A percentile compares a stretch with the other conserved stretches of the same genome.
phyloP scores from a whole-genome alignment of 331 rosid species.

The Prunus yedoensis region DNA sequence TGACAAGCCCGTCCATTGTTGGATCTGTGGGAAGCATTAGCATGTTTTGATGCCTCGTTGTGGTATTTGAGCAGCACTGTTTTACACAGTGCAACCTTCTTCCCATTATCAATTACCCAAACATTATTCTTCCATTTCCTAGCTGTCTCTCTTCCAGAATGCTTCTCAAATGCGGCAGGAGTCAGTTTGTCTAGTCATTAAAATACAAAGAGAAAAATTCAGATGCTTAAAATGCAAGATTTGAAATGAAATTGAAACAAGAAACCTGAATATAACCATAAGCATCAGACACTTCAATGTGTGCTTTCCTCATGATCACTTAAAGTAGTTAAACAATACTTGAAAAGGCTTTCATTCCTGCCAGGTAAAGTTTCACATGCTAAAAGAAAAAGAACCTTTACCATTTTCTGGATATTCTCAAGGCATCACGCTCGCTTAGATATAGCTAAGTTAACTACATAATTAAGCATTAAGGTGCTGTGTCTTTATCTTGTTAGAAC shows the following conservation, averaged over 20 bases:
- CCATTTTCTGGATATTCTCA: not conserved
- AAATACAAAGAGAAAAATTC: conserved; percentile 2
- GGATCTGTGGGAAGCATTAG: conserved; percentile 64
- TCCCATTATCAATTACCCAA: conserved; percentile 91
- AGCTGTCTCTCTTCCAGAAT: conserved; percentile 91
- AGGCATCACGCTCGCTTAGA: conserved; percentile 5
- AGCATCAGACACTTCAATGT: conserved; percentile 12
- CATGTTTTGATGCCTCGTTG: conserved; percentile 61
- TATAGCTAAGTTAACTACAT: not conserved
- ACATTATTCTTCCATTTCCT: conserved; percentile 96
- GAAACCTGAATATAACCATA: not conserved
- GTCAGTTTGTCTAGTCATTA: conserved; percentile 60
- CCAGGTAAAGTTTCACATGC: too few relatives aligned
- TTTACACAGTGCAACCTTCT: conserved; percentile 79
- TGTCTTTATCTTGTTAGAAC: not conserved
- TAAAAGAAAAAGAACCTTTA: not conserved
- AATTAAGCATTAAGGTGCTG: not conserved
- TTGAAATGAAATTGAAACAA: not conserved
- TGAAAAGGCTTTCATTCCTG: not conserved
- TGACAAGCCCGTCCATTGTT: conserved; percentile 72
- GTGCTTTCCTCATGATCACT: conserved; percentile 8
- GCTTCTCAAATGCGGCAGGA: conserved; percentile 96
- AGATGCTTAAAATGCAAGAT: not conserved
- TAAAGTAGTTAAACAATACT: conserved; percentile 10
- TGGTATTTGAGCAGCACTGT: conserved; percentile 92